A percentile compares a stretch with the other conserved stretches of the same genome.
Conservation (phyloP, 2,329 filamentous ascomycete genomes). For the Apiospora saccharicola region DNA sequence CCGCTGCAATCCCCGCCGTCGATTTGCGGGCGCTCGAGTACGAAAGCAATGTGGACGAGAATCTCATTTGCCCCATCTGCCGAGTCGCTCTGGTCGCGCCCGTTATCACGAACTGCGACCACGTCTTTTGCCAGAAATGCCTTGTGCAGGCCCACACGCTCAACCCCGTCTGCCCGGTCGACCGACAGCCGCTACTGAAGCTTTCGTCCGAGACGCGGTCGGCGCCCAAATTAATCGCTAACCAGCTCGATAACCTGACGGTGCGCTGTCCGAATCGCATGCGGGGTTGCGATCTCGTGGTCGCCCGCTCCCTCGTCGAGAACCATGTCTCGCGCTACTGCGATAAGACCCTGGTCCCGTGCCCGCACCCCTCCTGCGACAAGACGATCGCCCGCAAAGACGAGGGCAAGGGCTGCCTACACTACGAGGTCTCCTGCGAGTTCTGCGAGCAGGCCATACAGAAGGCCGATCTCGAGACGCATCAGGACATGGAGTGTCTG, state of each 20-base stretch:
- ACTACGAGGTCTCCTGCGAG: slow-evolving; percentile 58
- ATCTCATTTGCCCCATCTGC: slow-evolving; percentile 63
- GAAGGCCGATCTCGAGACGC: slow-evolving; percentile 55
- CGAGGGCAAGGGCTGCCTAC: slow-evolving; percentile 60
- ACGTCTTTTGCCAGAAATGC: slow-evolving; percentile 70
- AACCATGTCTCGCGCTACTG: slow-evolving; percentile 66
- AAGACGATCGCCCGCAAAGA: slow-evolving; percentile 60
- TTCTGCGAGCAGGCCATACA: slow-evolving; percentile 61
- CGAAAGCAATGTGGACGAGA: slow-evolving; percentile 51
- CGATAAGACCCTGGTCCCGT: slow-evolving; percentile 62
- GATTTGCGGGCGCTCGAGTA: slow-evolving; percentile 57
- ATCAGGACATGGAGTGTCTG: slow-evolving; percentile 52
- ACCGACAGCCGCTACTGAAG: slow-evolving; percentile 53
- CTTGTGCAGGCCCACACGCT: slow-evolving; percentile 53
- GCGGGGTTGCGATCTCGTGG: slow-evolving; percentile 57
- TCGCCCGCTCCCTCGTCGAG: slow-evolving; percentile 62
- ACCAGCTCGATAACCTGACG: slow-evolving; percentile 66
- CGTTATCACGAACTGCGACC: slow-evolving; percentile 68
- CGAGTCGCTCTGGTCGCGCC: slow-evolving; percentile 67
- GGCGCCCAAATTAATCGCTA: slow-evolving; percentile 59
- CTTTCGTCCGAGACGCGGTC: slow-evolving; percentile 41
- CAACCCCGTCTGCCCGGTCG: slow-evolving; percentile 62
- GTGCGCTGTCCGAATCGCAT: slow-evolving; percentile 65
- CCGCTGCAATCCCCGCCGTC: slow-evolving; percentile 34
- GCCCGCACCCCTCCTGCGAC: slow-evolving; percentile 60